phyloP scores from a whole-genome alignment of 73 alveolate species.

The Paramecium bursaria region DNA sequence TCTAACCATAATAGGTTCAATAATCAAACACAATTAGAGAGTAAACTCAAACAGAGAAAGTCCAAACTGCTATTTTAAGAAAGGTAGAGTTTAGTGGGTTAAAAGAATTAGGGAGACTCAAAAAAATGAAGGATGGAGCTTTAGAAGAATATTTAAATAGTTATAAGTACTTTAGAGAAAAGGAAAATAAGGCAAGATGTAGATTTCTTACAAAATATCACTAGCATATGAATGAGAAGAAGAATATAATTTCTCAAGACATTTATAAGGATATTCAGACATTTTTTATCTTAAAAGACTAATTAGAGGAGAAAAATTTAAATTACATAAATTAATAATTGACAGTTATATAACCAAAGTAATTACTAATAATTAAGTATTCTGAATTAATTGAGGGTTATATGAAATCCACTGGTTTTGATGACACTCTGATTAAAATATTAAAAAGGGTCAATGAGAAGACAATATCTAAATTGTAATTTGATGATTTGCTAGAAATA shows the following conservation, averaged over 20 bases:
- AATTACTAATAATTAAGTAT: slow-evolving; percentile 16
- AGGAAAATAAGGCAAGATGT: slow-evolving; percentile 44
- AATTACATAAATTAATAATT: slow-evolving; percentile 1
- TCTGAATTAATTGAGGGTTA: background rate
- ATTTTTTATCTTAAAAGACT: slow-evolving; percentile 25
- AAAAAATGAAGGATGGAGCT: slow-evolving; percentile 46
- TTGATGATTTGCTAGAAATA: slow-evolving; percentile 25
- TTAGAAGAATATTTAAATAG: slow-evolving; percentile 24
- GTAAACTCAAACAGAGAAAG: too few species aligned
- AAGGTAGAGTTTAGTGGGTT: slow-evolving; percentile 22
- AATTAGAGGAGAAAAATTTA: background rate
- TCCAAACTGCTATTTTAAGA: background rate
- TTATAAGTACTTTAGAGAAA: slow-evolving; percentile 33
- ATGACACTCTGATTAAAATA: slow-evolving; percentile 24
- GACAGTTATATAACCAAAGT: slow-evolving; percentile 32
- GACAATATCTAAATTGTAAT: background rate
- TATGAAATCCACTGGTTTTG: slow-evolving; percentile 9
- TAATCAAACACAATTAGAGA: background rate
- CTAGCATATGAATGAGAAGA: slow-evolving; percentile 49
- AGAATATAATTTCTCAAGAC: background rate
- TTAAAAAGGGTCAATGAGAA: slow-evolving; percentile 24
- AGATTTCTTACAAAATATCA: slow-evolving; percentile 45
- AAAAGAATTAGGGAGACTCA: slow-evolving; percentile 42
- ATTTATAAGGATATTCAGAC: slow-evolving; percentile 23
- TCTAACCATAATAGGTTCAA: background rate